Percentiles rank a stretch among this genome's conserved stretches.
Conservation (phyloP, 148 eudicot species). For the Chenopodium berlandieri region DNA sequence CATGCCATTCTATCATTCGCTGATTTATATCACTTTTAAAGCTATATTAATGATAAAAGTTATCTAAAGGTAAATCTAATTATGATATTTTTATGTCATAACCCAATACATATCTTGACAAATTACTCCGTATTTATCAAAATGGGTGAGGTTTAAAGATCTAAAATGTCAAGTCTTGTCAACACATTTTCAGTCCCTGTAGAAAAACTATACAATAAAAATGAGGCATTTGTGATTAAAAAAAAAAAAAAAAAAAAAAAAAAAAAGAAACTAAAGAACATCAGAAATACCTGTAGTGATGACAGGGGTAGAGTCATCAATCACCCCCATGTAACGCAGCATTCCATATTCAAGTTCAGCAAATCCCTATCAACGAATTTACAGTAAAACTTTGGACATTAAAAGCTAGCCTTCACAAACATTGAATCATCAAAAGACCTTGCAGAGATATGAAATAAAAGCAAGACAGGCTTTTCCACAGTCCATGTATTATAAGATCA, state of each 20-base stretch:
- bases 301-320: constrained; percentile 82
- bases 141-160: too few species aligned
- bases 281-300: constrained; percentile 66
- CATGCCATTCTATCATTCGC: background rate
- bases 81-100: background rate
- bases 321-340: constrained; percentile 93
- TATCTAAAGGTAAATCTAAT: background rate
- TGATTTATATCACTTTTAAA: background rate
- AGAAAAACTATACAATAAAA: background rate
- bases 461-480: background rate
- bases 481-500: background rate
- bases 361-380: constrained; percentile 60
- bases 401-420: constrained; percentile 1
- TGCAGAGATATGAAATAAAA: background rate
- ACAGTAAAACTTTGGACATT: background rate
- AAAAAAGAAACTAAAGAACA: background rate
- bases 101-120: background rate
- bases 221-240: background rate
- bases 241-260: too few species aligned
- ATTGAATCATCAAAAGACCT: background rate
- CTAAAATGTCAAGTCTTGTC: too few species aligned
- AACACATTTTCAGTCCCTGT: background rate
- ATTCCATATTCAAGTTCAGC: constrained; percentile 98
- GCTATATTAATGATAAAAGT: too few species aligned
- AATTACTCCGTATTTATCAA: too few species aligned